Conservation (phyloP, 768 basidiomycete species). For the Neoboletus magnificus region DNA sequence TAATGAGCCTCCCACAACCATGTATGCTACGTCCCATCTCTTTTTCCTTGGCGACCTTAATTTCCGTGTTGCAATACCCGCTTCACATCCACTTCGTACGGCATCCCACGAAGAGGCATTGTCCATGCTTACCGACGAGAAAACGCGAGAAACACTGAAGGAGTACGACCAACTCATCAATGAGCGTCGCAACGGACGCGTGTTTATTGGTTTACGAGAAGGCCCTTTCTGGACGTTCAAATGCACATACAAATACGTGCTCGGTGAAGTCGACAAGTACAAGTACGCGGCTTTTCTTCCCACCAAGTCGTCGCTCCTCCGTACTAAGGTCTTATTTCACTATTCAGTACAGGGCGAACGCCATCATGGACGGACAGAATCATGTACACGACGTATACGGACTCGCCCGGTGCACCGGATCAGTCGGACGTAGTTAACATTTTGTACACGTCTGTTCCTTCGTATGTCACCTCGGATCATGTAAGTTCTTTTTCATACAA, state of each 20-base stretch:
- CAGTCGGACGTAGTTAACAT: conserved; percentile 58
- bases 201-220: conserved; percentile 74
- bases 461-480: conserved; percentile 89
- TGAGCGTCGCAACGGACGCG: conserved; percentile 60
- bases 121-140: conserved; percentile 46
- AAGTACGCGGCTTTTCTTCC: conserved; percentile 42
- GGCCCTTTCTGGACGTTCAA: conserved; percentile 89
- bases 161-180: conserved; percentile 70
- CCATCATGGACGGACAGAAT: conserved; percentile 96
- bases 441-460: conserved; percentile 76
- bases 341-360: conserved; percentile 56
- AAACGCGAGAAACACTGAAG: conserved; percentile 55
- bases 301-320: neutral
- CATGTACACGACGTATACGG: conserved; percentile 74
- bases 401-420: conserved; percentile 51
- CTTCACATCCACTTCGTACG: conserved; percentile 45
- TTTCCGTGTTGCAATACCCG: conserved; percentile 73
- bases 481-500: conserved; percentile 39
- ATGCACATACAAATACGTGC: conserved; percentile 83
- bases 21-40: conserved; percentile 85
- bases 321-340: conserved; percentile 2
- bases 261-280: conserved; percentile 82
- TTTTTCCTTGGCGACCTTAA: conserved; percentile 95
- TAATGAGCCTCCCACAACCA: conserved; percentile 46
- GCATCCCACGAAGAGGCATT: conserved; percentile 36